Evolutionary conservation across 352 stramenopile genomes (phyloP), one percentile per base, ranked within the genome.

Genomic region (Thalassiosira hispida): DNA sequence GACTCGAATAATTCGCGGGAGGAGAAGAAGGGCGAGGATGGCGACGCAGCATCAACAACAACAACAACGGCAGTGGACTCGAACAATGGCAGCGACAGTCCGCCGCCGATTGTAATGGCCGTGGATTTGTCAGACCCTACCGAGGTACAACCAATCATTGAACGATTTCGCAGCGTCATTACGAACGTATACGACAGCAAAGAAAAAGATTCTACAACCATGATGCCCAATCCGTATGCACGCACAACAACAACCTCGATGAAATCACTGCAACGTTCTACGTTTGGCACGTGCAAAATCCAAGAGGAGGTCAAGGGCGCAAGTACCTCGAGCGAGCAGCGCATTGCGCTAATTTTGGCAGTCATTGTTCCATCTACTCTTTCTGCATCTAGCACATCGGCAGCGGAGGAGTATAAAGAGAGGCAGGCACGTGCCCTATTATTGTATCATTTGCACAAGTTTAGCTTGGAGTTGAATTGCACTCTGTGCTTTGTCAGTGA

Each of bases 361-460:
- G 73, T 40, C 25, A 75, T 81, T 53, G 35, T 76, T 22, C 46
- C 73, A 59, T 42, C 64, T n/a, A 47, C 47, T 9, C 18, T 67
- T 25, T 31, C 44, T n/a, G 40, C n/a, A 14, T 6, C 38, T 20
- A 14, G 31, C 16, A 0, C 1, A 22, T 35, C 60, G 22, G 67
- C 72, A 31, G 62, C 29, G 8, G 69, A 79, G 2, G 75, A 79
- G 9, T 92, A 89, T 40, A 67, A 73, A 57, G 51, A 77, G 8
- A 78, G 85, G 27, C 87, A 91, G 62, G 73, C 74, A 16, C 49
- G 64, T 35, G 56, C 63, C 3, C 79, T 92, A 35, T 38, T 92
- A 1, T 61, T 84, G 52, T 93, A 93, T 76, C 88, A 93, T 82
- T 84, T 93, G 57, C 79, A 87, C 25, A 85, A 85, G 51, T 93